These are phyloP conservation scores for Cystofilobasidium capitatum DNA, from an alignment of 768 basidiomycete species.

Conservation along the genomic window DNA sequence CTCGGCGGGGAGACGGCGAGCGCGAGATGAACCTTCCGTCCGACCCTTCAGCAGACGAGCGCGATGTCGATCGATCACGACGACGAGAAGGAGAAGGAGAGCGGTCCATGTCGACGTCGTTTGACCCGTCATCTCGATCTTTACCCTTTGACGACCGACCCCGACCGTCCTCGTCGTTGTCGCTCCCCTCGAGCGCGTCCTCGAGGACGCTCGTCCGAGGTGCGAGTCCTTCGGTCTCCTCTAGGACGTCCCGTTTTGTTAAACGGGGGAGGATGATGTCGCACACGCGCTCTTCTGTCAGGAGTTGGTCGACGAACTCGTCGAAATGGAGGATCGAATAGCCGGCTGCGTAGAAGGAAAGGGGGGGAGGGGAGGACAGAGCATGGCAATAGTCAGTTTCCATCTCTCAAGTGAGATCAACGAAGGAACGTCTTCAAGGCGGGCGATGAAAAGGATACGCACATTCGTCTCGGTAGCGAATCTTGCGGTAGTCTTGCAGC, in stretches of 20 bases:
- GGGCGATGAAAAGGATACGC: conserved; percentile 33
- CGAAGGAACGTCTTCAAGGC: not conserved
- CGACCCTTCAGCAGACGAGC: not conserved
- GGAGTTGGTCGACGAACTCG: conserved; percentile 74
- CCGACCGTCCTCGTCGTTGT: not conserved
- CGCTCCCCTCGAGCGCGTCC: conserved; percentile 7
- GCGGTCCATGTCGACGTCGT: conserved; percentile 20
- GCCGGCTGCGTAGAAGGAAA: conserved; percentile 51
- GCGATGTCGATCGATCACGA: not conserved
- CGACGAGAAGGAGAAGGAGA: no score
- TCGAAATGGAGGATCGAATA: conserved; percentile 81
- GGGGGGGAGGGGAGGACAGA: not conserved
- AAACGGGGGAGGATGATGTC: conserved; percentile 91
- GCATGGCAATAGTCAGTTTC: no score
- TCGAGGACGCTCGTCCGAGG: conserved; percentile 71
- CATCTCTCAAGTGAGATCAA: not conserved
- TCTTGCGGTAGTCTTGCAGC: conserved; percentile 84
- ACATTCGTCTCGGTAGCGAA: conserved; percentile 74
- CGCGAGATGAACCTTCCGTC: not conserved
- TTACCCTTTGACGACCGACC: conserved; percentile 1
- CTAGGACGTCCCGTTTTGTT: conserved; percentile 70
- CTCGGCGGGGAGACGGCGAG: not conserved
- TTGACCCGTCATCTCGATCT: not conserved
- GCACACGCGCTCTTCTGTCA: conserved; percentile 84
- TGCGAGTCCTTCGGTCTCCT: conserved; percentile 82